Evolutionary conservation across 2,329 filamentous ascomycete genomes (phyloP), one percentile per base, ranked within the genome.

Genomic region (Exophiala lecanii-corni): DNA sequence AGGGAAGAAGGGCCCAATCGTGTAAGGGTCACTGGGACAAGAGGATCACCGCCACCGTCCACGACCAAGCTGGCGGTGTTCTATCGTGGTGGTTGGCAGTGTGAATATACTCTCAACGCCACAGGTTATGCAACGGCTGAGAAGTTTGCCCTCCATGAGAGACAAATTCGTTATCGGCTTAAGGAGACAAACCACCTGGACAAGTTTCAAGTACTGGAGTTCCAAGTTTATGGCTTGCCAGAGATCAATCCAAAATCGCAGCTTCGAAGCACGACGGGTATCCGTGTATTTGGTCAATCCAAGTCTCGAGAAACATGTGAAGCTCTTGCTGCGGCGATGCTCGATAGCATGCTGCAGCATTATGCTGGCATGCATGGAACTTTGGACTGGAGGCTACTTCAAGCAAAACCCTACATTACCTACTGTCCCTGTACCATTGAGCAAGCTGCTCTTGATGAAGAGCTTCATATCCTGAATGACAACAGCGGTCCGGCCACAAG

Each of bases 51-150:
- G 0, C 72, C 72, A 1, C 73, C 72, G 0, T 61, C 69, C 1
- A 74, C 72, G 0, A 75, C 72, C 1, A 75, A 75, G 49, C 61
- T 70, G 3, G 70, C 70, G 15, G 60, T 74, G 10, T 71, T 69
- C 42, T 73, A 71, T 34, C 57, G 59, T 5, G 72, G 65, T 3
- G 73, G 72, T 0, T 75, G 64, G 42, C 66, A 74, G 73, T 53
- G 62, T 61, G 4, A 64, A 74, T 49, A 43, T 66, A 10, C 54
- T 68, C 1, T 19, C 68, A 20, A 71, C 72, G 44, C 66, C 66
- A 6, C 66, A 63, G 71, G 66, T 4, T 63, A 66, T 18, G 66
- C 71, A 57, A 68, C 71, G 45, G 47, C 61, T 28, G 62, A 62
- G 31, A 73, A 74, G 54, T 65, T 62, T 2, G 55, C 59, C 12